A percentile compares a stretch with the other conserved stretches of the same genome.
Conservation (phyloP, 2,329 filamentous ascomycete genomes). For the Colletotrichum tropicicola region DNA sequence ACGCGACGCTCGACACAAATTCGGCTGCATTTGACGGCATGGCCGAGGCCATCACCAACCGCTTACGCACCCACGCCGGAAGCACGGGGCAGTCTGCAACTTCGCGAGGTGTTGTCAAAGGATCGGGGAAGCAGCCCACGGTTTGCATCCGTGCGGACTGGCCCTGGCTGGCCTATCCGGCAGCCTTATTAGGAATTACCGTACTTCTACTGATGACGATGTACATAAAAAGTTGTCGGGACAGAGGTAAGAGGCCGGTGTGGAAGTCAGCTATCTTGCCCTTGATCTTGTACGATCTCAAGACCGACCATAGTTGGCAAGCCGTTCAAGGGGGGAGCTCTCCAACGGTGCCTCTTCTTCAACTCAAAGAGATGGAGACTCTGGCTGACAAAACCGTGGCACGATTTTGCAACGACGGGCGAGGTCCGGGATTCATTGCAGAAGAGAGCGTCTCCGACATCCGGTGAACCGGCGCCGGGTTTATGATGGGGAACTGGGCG, state of each 20-base stretch:
- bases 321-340: no score
- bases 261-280: background rate
- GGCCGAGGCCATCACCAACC: background rate
- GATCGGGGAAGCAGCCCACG: background rate
- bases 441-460: no score
- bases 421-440: background rate
- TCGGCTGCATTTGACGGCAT: background rate
- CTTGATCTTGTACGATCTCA: background rate
- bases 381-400: background rate
- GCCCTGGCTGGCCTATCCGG: background rate
- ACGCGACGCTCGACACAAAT: background rate
- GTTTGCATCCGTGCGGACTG: background rate
- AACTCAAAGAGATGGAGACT: background rate
- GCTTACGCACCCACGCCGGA: background rate
- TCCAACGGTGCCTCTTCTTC: background rate
- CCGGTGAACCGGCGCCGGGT: no score
- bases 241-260: background rate
- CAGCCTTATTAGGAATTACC: background rate
- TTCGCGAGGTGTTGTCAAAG: background rate
- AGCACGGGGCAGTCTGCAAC: background rate
- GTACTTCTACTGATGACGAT: background rate
- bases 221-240: background rate
- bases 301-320: no score
- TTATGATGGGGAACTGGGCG: no score
- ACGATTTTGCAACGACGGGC: background rate